Percentiles rank a stretch among this genome's conserved stretches.
These are phyloP conservation scores for Melaleuca alternifolia DNA, from an alignment of 345 rosid genomes.

Conservation along the genomic window DNA sequence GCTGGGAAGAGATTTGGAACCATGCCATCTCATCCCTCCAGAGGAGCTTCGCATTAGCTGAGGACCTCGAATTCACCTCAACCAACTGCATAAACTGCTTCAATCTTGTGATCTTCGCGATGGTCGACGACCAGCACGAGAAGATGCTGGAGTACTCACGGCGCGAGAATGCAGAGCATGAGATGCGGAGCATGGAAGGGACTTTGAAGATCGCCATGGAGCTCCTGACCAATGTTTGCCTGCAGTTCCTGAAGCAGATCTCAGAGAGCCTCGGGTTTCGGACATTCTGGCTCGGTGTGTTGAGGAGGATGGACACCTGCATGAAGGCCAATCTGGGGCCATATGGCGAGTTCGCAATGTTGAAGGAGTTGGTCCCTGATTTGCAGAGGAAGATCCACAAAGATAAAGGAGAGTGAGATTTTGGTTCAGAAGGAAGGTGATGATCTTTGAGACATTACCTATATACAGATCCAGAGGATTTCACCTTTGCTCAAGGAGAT, in stretches of 20 bases:
- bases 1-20: conserved; percentile 81
- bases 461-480: conserved; percentile 93
- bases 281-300: conserved; percentile 82
- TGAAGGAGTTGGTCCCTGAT: conserved; percentile 48
- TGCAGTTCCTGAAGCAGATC: conserved; percentile 40
- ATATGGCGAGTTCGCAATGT: conserved; percentile 39
- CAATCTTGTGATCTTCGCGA: conserved; percentile 45
- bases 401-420: conserved; percentile 60
- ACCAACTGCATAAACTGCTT: conserved; percentile 47
- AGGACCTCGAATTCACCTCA: conserved; percentile 58
- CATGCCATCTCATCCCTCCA: conserved; percentile 42
- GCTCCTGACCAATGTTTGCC: conserved; percentile 41
- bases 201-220: conserved; percentile 64
- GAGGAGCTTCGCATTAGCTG: conserved; percentile 42
- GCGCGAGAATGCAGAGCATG: conserved; percentile 66
- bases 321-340: conserved; percentile 77
- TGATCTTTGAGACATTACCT: conserved; percentile 77
- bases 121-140: conserved; percentile 84
- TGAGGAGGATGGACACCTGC: conserved; percentile 95
- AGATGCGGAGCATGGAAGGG: conserved; percentile 86
- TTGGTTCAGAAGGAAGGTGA: conserved; percentile 53
- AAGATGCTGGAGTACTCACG: conserved; percentile 77
- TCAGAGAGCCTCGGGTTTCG: conserved; percentile 48
- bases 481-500: conserved; percentile 77
- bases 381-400: conserved; percentile 44